Conservation (phyloP, 1,284 basidiomycete genomes). For the Ganoderma sp. region DNA sequence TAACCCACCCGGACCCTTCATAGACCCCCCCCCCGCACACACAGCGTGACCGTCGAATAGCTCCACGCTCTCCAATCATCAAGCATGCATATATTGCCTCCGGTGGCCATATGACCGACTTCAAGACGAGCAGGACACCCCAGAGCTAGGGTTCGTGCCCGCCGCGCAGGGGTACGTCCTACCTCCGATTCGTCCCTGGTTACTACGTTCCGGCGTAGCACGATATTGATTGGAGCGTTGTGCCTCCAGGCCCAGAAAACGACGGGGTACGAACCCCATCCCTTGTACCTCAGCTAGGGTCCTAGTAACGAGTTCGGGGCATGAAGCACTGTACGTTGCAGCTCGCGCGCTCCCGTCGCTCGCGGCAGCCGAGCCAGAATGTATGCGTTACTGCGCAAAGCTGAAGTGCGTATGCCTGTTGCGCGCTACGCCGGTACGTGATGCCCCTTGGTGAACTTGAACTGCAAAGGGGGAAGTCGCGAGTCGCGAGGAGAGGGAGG, state of each 20-base stretch:
- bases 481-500: too few species aligned
- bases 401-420: too few species aligned
- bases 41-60: constrained; percentile 53
- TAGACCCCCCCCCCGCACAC: constrained; percentile 68
- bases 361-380: too few species aligned
- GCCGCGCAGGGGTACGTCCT: constrained; percentile 31
- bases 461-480: too few species aligned
- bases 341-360: too few species aligned
- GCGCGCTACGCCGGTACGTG: too few species aligned
- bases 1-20: too few species aligned
- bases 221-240: not conserved
- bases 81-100: constrained; percentile 55
- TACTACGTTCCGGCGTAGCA: not conserved
- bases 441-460: too few species aligned
- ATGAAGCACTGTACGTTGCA: not conserved
- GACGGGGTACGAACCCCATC: not conserved
- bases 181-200: not conserved
- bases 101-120: constrained; percentile 67
- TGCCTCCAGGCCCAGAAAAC: not conserved
- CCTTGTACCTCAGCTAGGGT: not conserved
- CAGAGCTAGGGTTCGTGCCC: constrained; percentile 40
- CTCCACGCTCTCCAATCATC: constrained; percentile 55
- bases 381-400: too few species aligned
- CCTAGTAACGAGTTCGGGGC: not conserved
- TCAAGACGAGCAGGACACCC: constrained; percentile 66